phyloP scores from a whole-genome alignment of 2,329 filamentous ascomycete genomes.

The Xylaria sp. region DNA sequence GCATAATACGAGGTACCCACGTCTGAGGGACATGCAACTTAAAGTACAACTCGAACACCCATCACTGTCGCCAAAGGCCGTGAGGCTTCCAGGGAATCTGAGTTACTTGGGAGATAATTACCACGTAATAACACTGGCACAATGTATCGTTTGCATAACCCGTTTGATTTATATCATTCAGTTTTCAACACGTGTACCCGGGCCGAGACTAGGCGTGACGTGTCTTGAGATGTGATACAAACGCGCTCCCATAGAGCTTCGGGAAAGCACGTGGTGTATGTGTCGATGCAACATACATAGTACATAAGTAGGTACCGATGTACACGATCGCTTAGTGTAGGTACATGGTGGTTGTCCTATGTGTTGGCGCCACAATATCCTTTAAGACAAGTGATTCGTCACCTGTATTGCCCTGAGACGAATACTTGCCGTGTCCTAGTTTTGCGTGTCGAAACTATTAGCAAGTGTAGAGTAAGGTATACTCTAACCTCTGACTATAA shows the following conservation, averaged over 20 bases:
- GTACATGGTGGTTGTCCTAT: not conserved
- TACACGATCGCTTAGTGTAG: not conserved
- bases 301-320: no score
- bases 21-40: not conserved
- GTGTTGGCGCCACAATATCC: not conserved
- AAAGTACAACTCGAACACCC: not conserved
- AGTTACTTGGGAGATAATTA: not conserved
- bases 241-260: not conserved
- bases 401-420: not conserved
- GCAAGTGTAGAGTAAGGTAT: no score
- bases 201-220: not conserved
- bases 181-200: conserved; percentile 7
- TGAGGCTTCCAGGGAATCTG: not conserved
- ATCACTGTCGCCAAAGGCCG: not conserved
- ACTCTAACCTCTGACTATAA: no score
- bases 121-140: not conserved
- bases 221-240: not conserved
- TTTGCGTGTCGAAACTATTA: no score
- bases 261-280: not conserved
- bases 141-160: not conserved
- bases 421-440: not conserved
- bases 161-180: not conserved
- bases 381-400: not conserved
- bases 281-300: no score
- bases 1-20: no score